phyloP scores from a whole-genome alignment of 2,329 filamentous ascomycete genomes.

The Aureobasidium sp. region DNA sequence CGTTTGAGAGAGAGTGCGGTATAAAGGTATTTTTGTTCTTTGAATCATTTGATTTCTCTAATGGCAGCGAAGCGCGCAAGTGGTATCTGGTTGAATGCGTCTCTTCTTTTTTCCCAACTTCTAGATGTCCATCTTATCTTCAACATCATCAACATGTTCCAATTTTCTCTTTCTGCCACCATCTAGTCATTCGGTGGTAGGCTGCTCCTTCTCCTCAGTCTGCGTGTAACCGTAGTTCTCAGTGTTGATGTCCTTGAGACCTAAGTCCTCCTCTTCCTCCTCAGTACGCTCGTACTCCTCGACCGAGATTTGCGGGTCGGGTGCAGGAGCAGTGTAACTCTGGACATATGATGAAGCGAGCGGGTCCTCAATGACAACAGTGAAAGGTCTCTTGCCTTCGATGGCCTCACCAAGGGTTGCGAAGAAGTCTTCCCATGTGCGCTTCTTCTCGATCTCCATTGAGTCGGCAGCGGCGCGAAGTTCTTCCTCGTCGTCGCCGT shows the following conservation, averaged over 20 bases:
- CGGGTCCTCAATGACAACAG: conserved; percentile 76
- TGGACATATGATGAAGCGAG: conserved; percentile 92
- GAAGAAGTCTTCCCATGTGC: conserved; percentile 79
- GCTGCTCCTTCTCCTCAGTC: background rate
- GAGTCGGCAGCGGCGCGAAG: conserved; percentile 65
- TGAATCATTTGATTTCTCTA: background rate
- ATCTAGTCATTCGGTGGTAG: conserved; percentile 13
- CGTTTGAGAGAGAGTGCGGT: background rate
- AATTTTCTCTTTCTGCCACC: conserved; percentile 11
- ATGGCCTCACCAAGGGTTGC: conserved; percentile 68
- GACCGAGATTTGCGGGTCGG: conserved; percentile 73
- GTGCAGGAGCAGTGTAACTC: conserved; percentile 69
- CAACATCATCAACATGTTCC: conserved; percentile 12
- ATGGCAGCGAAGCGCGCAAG: background rate
- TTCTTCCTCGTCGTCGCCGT: conserved; percentile 37
- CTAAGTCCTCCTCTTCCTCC: conserved; percentile 90
- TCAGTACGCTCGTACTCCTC: conserved; percentile 82
- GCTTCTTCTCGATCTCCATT: conserved; percentile 56
- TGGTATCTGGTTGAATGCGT: background rate
- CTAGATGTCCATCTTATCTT: conserved; percentile 14
- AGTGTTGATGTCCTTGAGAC: conserved; percentile 84
- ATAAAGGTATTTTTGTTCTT: background rate
- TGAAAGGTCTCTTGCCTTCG: conserved; percentile 71
- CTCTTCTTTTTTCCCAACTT: background rate
- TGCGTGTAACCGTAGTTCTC: conserved; percentile 58